A percentile compares a stretch with the other conserved stretches of the same genome.
Evolutionary conservation across 2,329 filamentous ascomycete genomes (phyloP).

Genomic region (Monosporascus sp.): DNA sequence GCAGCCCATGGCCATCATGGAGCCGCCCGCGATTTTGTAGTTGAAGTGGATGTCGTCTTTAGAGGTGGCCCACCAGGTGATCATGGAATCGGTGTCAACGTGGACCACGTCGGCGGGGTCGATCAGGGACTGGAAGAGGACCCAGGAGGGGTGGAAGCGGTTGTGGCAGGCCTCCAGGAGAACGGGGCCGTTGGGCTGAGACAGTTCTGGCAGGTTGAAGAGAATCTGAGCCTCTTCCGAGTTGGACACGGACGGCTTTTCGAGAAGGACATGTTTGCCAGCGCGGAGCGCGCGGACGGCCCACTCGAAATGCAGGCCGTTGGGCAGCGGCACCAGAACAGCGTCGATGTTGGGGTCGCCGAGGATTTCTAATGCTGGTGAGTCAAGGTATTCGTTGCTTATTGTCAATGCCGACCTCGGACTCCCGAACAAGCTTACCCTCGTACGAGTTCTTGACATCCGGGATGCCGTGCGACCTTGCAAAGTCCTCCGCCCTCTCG

Average conservation of each 20-base stretch:
- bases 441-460: background rate
- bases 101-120: conserved; percentile 19
- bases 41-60: conserved; percentile 29
- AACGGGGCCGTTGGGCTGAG: conserved; percentile 26
- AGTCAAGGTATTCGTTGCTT: conserved; percentile 30
- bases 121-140: conserved; percentile 27
- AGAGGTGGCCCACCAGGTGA: conserved; percentile 16
- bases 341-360: conserved; percentile 30
- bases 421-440: background rate
- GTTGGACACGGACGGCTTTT: conserved; percentile 37
- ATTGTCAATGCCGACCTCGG: conserved; percentile 22
- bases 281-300: conserved; percentile 31
- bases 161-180: conserved; percentile 40
- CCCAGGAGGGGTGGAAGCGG: conserved; percentile 34
- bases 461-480: background rate
- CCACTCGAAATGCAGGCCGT: conserved; percentile 30
- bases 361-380: conserved; percentile 16
- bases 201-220: conserved; percentile 25
- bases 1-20: conserved; percentile 31
- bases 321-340: conserved; percentile 38
- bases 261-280: conserved; percentile 41
- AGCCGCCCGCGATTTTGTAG: conserved; percentile 7
- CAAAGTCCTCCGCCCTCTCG: background rate
- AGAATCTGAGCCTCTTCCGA: conserved; percentile 28
- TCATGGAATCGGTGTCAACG: conserved; percentile 15